Evolutionary conservation across 768 basidiomycete species (phyloP).

Genomic region (Basidioascus undulatus): DNA sequence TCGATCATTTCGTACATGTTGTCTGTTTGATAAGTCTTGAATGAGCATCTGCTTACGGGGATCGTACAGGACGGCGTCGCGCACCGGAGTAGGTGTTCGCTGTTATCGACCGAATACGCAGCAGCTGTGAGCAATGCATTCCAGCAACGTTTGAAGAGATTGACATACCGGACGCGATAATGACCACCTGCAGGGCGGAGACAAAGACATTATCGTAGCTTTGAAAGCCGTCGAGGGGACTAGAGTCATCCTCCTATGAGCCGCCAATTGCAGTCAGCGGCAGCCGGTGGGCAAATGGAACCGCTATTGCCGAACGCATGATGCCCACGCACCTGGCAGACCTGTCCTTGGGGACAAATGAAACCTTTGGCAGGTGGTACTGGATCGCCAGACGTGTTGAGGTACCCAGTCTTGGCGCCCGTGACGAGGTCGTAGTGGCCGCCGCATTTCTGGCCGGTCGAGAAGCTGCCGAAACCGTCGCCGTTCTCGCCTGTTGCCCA

Average conservation of each 20-base stretch:
- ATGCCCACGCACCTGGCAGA: slow-evolving; percentile 36
- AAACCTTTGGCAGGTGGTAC: slow-evolving; percentile 57
- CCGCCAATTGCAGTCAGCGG: no score
- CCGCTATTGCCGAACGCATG: no score
- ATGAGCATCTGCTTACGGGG: slow-evolving; percentile 3
- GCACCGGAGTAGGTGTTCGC: no score
- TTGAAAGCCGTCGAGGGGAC: slow-evolving; percentile 19
- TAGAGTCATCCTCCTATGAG: no score
- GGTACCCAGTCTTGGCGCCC: slow-evolving; percentile 24
- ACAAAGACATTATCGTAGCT: slow-evolving; percentile 78
- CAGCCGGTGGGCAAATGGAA: no score
- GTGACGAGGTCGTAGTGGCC: slow-evolving; percentile 44
- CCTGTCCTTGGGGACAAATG: slow-evolving; percentile 65
- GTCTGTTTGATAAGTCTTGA: no score
- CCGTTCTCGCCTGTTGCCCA: no score
- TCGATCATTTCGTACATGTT: slow-evolving; percentile 80
- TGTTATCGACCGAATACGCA: no score
- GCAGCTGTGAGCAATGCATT: no score
- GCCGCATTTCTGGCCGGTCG: slow-evolving; percentile 41
- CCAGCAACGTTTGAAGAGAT: background rate
- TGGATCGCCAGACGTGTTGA: no score
- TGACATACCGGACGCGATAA: slow-evolving; percentile 50
- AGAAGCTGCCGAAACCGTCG: slow-evolving; percentile 15
- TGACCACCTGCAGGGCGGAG: slow-evolving; percentile 55
- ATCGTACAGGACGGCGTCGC: no score